These are phyloP conservation scores for Chlorella sp. DNA, from an alignment of 139 green algal genomes.

Conservation along the genomic window DNA sequence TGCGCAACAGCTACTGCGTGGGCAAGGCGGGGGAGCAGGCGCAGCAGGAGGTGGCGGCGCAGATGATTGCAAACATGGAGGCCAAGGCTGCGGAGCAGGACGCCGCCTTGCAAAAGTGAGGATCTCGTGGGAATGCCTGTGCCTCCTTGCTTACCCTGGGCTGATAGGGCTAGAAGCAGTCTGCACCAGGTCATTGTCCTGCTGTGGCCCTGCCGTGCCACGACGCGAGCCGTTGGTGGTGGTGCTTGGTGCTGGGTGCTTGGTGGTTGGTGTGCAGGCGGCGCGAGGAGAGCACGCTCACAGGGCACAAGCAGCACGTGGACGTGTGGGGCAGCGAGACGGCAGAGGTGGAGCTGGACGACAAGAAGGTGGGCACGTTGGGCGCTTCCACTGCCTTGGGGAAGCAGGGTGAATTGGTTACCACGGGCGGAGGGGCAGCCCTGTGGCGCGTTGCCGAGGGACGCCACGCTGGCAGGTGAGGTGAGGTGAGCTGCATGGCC, in stretches of 20 bases:
- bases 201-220: no score
- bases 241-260: neutral
- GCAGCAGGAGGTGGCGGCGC: constrained; percentile 10
- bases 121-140: no score
- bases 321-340: constrained; percentile 39
- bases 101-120: constrained; percentile 24
- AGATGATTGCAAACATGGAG: constrained; percentile 62
- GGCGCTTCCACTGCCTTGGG: no score
- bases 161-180: no score
- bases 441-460: neutral
- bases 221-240: no score
- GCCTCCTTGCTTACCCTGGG: no score
- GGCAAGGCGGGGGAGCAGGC: constrained; percentile 41
- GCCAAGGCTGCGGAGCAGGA: constrained; percentile 32
- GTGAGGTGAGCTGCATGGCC: no score
- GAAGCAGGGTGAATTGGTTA: no score
- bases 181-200: no score
- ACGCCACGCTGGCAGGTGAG: neutral
- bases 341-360: constrained; percentile 33
- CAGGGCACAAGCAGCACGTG: constrained; percentile 19
- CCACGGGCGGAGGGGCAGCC: no score
- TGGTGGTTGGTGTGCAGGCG: neutral
- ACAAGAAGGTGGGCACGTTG: constrained; percentile 22
- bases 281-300: constrained; percentile 38
- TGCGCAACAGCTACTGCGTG: constrained; percentile 93